Conservation (phyloP, 2,329 filamentous ascomycete genomes). For the Trichophyton benhamiae region DNA sequence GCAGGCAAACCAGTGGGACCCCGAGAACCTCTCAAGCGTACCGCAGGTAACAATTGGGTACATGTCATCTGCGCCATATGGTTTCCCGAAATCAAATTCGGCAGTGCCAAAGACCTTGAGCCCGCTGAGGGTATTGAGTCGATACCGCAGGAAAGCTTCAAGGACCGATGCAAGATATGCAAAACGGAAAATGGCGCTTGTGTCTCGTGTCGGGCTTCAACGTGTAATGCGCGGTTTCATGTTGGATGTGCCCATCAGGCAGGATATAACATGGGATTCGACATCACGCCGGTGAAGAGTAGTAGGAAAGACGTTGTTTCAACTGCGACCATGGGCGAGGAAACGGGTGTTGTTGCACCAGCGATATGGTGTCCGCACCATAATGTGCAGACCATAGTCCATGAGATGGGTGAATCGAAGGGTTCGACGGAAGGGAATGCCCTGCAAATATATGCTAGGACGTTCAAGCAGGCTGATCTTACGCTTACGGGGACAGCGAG, state of each 20-base stretch:
- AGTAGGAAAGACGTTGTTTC: constrained; percentile 70
- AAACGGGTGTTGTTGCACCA: constrained; percentile 72
- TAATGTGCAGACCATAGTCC: constrained; percentile 57
- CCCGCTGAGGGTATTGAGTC: constrained; percentile 82
- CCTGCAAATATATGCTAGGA: constrained; percentile 73
- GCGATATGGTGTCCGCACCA: constrained; percentile 89
- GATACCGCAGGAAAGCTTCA: constrained; percentile 60
- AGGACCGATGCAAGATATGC: constrained; percentile 73
- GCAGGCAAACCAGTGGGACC: constrained; percentile 72
- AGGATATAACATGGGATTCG: constrained; percentile 76
- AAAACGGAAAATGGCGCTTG: constrained; percentile 65
- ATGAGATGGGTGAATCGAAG: constrained; percentile 65
- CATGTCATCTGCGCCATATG: constrained; percentile 88
- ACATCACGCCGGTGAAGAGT: constrained; percentile 78
- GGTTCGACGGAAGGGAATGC: constrained; percentile 54
- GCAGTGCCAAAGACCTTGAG: constrained; percentile 66
- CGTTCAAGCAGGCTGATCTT: constrained; percentile 89
- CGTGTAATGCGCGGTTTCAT: constrained; percentile 51
- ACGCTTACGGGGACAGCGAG: constrained; percentile 82
- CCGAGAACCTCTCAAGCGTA: constrained; percentile 83
- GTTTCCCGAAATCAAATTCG: constrained; percentile 87
- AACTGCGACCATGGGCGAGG: constrained; percentile 67
- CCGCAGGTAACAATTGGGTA: constrained; percentile 95
- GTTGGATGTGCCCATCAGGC: constrained; percentile 80
- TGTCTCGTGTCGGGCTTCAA: constrained; percentile 57